Conservation (phyloP, 257 asterid genomes). For the Buddleja alternifolia region DNA sequence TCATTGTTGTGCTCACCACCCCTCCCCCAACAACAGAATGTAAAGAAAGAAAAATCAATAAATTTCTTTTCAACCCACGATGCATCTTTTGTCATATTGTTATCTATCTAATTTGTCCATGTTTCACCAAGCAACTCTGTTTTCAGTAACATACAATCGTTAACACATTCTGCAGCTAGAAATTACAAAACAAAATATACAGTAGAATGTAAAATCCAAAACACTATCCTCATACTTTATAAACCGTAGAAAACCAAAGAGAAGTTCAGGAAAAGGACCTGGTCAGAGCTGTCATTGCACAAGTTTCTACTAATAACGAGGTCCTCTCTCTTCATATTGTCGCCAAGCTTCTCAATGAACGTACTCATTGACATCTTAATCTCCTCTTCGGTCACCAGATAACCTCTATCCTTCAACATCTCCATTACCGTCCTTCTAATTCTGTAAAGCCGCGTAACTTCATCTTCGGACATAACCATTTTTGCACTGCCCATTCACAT, state of each 20-base stretch:
- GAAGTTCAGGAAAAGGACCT: constrained; percentile 41
- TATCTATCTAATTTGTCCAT: not conserved
- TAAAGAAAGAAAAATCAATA: not conserved
- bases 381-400: constrained; percentile 47
- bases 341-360: constrained; percentile 60
- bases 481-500: constrained; percentile 23
- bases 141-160: not conserved
- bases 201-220: not conserved
- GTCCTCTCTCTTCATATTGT: constrained; percentile 79
- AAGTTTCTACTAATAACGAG: constrained; percentile 51
- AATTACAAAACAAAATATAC: not conserved
- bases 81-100: not conserved
- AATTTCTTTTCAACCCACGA: not conserved
- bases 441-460: constrained; percentile 44
- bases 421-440: constrained; percentile 54
- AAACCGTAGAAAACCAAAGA: not conserved
- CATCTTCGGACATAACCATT: constrained; percentile 55
- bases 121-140: not conserved
- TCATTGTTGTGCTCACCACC: not conserved
- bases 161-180: constrained; percentile 15
- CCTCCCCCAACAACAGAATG: not conserved
- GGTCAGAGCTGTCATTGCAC: constrained; percentile 54
- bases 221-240: not conserved
- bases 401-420: constrained; percentile 55
- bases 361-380: constrained; percentile 49